Base-by-base conservation (phyloP, 2,329 filamentous ascomycete genomes). In the Cladosporium colombiae region DNA sequence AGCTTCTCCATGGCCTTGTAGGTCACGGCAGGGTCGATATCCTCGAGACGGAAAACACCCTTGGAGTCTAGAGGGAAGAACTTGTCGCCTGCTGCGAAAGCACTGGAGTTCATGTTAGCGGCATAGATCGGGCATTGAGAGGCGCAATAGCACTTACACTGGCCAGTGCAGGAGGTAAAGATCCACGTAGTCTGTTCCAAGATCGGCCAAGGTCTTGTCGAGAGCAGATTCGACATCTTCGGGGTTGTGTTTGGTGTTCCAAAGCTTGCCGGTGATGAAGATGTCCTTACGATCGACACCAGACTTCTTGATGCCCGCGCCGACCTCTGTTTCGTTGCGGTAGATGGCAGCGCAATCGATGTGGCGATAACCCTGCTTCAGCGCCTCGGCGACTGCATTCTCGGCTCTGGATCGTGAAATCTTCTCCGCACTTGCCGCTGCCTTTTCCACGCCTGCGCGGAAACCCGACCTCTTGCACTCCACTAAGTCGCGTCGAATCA, bases 231-330 rank as follows among this genome's bases (percentile, higher is more conserved):
- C 71, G n/a, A 76, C 74, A 21, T 70, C 65, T 10, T 70, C 67
- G 5, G 72, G 70, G 49, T 68, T 72, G 66, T 86, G 84, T 49
- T 83, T 78, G 14, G 80, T 85, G 77, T 87, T 87, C 85, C 85
- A 88, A 14, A 88, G 78, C 78, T 89, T 89, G 68, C 82, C 83
- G n/a, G 86, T 88, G 33, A 76, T 66, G 69, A 75, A 76, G 63
- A 75, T 73, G 11, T 76, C 72, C 14, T 71, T 66, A 27, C 74
- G 68, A 11, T 68, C 53, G 16, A 75, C 66, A 18, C 74, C 72
- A 5, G 73, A 69, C 25, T 76, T 72, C 11, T 71, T 68, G 40
- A 82, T 80, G 13, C 79, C 81, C 46, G 72, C 69, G 16, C 81
- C 81, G 0, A 82, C 80, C 66, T 78, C 76, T 44, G 74, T 72